These are phyloP conservation scores for Lavandula angustifolia DNA, from an alignment of 257 asterid genomes.

Conservation along the genomic window DNA sequence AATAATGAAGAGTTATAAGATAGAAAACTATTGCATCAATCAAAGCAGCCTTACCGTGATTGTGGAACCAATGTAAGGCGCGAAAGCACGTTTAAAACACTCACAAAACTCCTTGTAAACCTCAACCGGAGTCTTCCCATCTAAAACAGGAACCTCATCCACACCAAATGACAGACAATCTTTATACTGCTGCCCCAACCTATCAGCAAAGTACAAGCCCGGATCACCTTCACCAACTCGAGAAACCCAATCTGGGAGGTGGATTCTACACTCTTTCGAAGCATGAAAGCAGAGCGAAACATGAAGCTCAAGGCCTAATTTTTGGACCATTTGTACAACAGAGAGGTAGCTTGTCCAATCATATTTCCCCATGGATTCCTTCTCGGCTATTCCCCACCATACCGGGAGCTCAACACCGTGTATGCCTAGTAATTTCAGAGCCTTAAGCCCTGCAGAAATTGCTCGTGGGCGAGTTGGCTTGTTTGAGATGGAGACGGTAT, in stretches of 20 bases:
- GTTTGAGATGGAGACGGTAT: slow-evolving; percentile 58
- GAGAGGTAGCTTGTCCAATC: slow-evolving; percentile 77
- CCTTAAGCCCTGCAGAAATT: slow-evolving; percentile 75
- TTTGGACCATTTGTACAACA: slow-evolving; percentile 61
- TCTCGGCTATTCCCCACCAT: slow-evolving; percentile 94
- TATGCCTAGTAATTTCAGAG: slow-evolving; percentile 72
- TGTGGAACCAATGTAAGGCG: slow-evolving; percentile 63
- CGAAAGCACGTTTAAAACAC: slow-evolving; percentile 61
- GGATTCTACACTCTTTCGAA: slow-evolving; percentile 45
- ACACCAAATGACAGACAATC: slow-evolving; percentile 65
- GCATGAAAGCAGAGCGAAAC: slow-evolving; percentile 74
- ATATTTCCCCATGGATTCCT: slow-evolving; percentile 63
- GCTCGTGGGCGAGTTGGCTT: slow-evolving; percentile 67
- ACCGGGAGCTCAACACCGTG: slow-evolving; percentile 88
- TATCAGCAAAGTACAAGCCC: slow-evolving; percentile 57
- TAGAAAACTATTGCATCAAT: not conserved
- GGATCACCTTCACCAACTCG: slow-evolving; percentile 54
- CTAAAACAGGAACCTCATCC: slow-evolving; percentile 70
- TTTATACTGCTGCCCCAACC: slow-evolving; percentile 52
- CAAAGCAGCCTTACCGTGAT: slow-evolving; percentile 55
- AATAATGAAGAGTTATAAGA: not conserved
- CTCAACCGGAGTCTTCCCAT: slow-evolving; percentile 77
- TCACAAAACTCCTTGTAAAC: slow-evolving; percentile 66
- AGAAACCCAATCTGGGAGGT: slow-evolving; percentile 77
- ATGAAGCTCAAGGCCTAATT: slow-evolving; percentile 67